Conservation (phyloP, 23 red algal species). For the Cyanidiococcus yangmingshanensis region DNA sequence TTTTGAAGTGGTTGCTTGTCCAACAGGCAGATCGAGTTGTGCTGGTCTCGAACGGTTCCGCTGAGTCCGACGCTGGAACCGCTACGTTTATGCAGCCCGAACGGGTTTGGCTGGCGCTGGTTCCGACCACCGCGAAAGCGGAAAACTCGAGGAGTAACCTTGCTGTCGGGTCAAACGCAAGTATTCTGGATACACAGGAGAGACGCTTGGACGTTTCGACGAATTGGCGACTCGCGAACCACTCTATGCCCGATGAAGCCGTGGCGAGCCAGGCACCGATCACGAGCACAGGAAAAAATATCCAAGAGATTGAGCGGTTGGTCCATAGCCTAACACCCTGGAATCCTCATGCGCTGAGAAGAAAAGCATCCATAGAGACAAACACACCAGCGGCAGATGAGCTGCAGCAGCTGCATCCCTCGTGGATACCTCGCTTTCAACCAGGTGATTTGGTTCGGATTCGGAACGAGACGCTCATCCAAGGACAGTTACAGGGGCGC, state of each 20-base stretch:
- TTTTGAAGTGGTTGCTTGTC: constrained; percentile 3
- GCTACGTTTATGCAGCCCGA: neutral
- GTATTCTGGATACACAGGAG: neutral
- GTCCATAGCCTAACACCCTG: neutral
- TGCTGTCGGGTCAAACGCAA: neutral
- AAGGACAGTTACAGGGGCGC: neutral
- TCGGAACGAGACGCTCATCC: neutral
- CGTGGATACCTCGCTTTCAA: neutral
- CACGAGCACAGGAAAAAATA: neutral
- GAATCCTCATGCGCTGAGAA: neutral
- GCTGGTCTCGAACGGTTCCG: neutral
- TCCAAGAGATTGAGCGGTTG: neutral
- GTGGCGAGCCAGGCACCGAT: neutral
- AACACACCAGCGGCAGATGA: neutral
- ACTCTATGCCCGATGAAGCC: neutral
- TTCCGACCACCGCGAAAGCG: neutral
- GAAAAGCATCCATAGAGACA: neutral
- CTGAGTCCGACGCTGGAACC: neutral
- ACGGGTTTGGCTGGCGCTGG: neutral
- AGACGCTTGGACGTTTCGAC: neutral
- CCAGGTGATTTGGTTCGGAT: neutral
- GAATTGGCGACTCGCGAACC: neutral
- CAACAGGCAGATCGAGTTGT: neutral
- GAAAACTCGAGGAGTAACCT: neutral
- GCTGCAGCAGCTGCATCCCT: neutral